Evolutionary conservation across 306 rosid species (phyloP).

Genomic region (Cicer cuneatum): DNA sequence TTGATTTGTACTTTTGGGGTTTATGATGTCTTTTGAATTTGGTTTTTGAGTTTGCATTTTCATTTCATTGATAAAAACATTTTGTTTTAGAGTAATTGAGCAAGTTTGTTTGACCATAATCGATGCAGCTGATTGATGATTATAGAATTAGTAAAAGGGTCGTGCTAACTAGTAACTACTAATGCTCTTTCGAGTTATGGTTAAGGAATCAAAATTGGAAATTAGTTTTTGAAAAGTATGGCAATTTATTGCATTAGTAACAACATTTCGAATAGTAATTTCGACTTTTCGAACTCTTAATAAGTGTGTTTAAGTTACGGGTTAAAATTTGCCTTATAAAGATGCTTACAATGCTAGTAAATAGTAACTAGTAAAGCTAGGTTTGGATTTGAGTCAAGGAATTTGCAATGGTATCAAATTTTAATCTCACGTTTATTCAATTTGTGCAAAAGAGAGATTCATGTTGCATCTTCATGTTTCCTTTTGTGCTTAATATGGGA

Average conservation of each 20-base stretch:
- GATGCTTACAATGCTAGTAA: background rate
- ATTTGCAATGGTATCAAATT: background rate
- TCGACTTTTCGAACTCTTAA: background rate
- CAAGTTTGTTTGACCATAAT: background rate
- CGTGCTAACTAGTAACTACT: background rate
- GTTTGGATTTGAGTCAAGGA: background rate
- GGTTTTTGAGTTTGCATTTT: background rate
- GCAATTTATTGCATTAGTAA: background rate
- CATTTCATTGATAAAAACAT: no score
- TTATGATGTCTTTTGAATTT: background rate
- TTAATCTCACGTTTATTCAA: background rate
- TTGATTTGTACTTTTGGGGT: conserved; percentile 14
- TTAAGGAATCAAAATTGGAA: background rate
- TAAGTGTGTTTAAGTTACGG: background rate
- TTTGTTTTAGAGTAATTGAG: background rate
- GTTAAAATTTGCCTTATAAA: background rate
- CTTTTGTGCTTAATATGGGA: background rate
- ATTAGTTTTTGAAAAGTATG: background rate
- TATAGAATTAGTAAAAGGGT: background rate
- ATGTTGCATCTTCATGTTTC: conserved; percentile 22
- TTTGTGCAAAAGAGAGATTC: background rate
- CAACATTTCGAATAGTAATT: background rate
- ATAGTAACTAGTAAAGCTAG: background rate
- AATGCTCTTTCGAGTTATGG: background rate
- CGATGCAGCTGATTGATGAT: background rate